These are phyloP conservation scores for Astrothelium subdiscretum DNA, from an alignment of 495 filamentous ascomycete genomes.

Conservation along the genomic window DNA sequence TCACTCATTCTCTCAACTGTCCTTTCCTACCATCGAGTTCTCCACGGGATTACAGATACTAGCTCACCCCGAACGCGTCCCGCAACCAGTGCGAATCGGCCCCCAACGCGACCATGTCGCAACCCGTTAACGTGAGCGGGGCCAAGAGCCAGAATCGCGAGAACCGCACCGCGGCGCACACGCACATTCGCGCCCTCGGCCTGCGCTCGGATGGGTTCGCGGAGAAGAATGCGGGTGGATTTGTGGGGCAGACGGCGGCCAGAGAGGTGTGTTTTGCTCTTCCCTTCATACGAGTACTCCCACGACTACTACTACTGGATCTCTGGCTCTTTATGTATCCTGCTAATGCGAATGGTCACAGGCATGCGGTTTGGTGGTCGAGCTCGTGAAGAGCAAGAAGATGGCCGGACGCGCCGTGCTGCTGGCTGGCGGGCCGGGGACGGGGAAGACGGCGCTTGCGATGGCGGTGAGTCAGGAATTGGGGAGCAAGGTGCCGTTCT, in stretches of 20 bases:
- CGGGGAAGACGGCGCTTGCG: constrained; percentile 92
- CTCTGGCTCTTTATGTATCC: not conserved
- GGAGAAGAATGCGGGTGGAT: constrained; percentile 57
- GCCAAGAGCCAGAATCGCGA: constrained; percentile 81
- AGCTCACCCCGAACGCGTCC: not conserved
- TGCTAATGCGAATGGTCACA: constrained; percentile 18
- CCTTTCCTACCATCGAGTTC: not conserved
- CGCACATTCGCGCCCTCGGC: constrained; percentile 91
- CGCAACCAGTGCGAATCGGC: not conserved
- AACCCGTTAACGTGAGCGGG: not conserved
- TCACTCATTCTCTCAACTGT: not conserved
- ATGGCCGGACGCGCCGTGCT: constrained; percentile 93
- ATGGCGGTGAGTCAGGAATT: constrained; percentile 90
- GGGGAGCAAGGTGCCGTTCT: constrained; percentile 94
- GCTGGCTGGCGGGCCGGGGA: constrained; percentile 84
- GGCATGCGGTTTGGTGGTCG: constrained; percentile 90
- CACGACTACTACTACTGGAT: no score
- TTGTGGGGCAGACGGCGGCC: constrained; percentile 78
- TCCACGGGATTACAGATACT: not conserved
- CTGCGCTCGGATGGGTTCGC: constrained; percentile 71
- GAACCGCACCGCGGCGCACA: constrained; percentile 89
- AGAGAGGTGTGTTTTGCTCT: constrained; percentile 52
- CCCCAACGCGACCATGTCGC: not conserved
- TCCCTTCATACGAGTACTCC: not conserved
- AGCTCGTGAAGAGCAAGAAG: constrained; percentile 87